These are phyloP conservation scores for Anisodus tanguticus DNA, from an alignment of 257 asterid genomes.

Conservation along the genomic window DNA sequence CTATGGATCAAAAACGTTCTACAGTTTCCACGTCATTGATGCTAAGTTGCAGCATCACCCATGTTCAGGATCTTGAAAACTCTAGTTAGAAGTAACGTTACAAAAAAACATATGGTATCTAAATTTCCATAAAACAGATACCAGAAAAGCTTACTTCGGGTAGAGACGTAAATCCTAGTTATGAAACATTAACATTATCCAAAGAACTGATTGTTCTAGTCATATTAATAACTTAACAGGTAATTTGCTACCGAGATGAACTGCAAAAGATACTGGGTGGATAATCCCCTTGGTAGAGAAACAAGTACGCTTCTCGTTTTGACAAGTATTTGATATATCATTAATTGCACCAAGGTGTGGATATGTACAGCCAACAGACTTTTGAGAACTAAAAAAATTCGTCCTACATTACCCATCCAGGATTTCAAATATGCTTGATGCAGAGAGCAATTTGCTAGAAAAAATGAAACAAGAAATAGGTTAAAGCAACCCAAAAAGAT, in stretches of 20 bases:
- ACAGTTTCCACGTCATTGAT: not conserved
- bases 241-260: not conserved
- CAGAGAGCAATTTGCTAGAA: not conserved
- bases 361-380: not conserved
- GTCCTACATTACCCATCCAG: not conserved
- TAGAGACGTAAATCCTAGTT: not conserved
- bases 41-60: not conserved
- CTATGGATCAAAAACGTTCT: constrained; percentile 11
- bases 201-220: not conserved
- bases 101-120: not conserved
- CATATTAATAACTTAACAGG: not conserved
- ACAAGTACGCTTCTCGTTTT: not conserved
- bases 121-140: not conserved
- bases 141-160: not conserved
- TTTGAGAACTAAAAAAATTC: not conserved
- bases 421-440: constrained; percentile 7
- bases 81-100: not conserved
- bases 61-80: not conserved
- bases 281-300: not conserved
- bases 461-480: not conserved
- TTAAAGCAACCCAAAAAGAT: constrained; percentile 9
- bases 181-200: constrained; percentile 10
- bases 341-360: not conserved
- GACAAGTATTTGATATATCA: not conserved
- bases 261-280: not conserved